phyloP scores from a whole-genome alignment of 345 rosid species.

The Boechera retrofracta region DNA sequence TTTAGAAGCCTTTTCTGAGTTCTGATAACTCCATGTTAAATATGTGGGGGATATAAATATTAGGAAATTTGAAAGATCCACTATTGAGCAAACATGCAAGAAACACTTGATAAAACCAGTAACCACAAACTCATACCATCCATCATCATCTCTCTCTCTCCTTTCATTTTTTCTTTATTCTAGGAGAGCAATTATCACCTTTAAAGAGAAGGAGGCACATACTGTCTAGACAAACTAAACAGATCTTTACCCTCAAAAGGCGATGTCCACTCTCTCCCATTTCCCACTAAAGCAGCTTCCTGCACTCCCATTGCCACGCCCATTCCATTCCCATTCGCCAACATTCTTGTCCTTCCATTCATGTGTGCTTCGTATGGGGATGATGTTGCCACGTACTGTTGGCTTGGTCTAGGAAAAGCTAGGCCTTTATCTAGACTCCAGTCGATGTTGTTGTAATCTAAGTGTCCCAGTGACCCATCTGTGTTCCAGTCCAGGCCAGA shows the following conservation, averaged over 20 bases:
- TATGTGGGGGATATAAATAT: constrained; percentile 11
- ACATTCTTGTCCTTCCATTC: constrained; percentile 52
- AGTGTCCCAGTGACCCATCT: constrained; percentile 58
- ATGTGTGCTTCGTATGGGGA: constrained; percentile 51
- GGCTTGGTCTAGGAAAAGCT: constrained; percentile 53
- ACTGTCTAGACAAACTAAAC: constrained; percentile 89
- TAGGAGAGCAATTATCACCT: constrained; percentile 31
- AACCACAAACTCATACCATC: constrained; percentile 45
- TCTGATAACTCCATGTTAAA: not conserved
- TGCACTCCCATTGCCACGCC: constrained; percentile 50
- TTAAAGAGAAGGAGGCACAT: constrained; percentile 44
- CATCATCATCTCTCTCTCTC: constrained; percentile 13
- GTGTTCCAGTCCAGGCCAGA: constrained; percentile 82
- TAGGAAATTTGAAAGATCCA: constrained; percentile 37
- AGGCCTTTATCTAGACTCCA: constrained; percentile 77
- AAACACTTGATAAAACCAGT: constrained; percentile 41
- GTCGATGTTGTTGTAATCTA: constrained; percentile 78
- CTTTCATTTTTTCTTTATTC: constrained; percentile 23
- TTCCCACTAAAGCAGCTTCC: constrained; percentile 50
- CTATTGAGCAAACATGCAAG: constrained; percentile 40
- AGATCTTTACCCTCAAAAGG: constrained; percentile 92
- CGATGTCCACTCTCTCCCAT: constrained; percentile 83
- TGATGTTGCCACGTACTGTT: constrained; percentile 52
- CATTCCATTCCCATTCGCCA: constrained; percentile 51
- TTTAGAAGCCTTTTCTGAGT: not conserved